Base-by-base conservation (phyloP, 768 basidiomycete genomes). In the Kwoniella pini region DNA sequence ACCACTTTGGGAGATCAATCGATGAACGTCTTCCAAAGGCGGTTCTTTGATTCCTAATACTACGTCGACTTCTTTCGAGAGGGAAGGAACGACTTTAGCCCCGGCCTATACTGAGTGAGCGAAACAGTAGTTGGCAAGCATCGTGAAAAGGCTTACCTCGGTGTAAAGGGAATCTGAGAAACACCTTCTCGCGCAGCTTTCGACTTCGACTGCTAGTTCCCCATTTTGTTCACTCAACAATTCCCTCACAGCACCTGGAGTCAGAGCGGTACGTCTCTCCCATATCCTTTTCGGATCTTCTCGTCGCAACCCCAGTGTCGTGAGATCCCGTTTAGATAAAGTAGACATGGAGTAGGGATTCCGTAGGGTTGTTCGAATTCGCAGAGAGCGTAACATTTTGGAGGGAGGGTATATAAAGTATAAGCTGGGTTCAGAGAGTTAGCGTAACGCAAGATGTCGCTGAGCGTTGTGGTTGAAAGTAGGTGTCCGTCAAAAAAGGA, bases 31-130 rank as follows among this genome's bases (percentile, higher is more conserved):
- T 26, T 78, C 44, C 6, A 93, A 75, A 9, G 88, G 88, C 0
- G 88, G 85, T 76, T 96, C 93, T 70, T 96, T 96, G 79, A 96
- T 92, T 1, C 93, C 93, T 4, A 93, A 71, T 30, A 92, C 77
- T 52, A 96, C 85, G 64, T 92, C 86, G 0, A 89, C 86, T 5
- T 83, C 80, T 3, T 80, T 77, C 17, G 60, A 52, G 30, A 91
- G 82, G n/a, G 80, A 81, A 11, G 82, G 71, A 55, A 83, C 82
- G 54, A 91, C 75, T 15, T 76, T 80, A 19, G 93, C 92, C 15
- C 93, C 93, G 33, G 87, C 92, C 90, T 94, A 68, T 11, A 12
- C 44, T 40, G 4, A 15, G 11, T 48, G 57, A 57, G 60, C 44
- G 22, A 17, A 43, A 3, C 1, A 21, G 40, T 17, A n/a, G 24